Evolutionary conservation across 2,329 filamentous ascomycete species (phyloP).

Genomic region (Podosphaera leucotricha): DNA sequence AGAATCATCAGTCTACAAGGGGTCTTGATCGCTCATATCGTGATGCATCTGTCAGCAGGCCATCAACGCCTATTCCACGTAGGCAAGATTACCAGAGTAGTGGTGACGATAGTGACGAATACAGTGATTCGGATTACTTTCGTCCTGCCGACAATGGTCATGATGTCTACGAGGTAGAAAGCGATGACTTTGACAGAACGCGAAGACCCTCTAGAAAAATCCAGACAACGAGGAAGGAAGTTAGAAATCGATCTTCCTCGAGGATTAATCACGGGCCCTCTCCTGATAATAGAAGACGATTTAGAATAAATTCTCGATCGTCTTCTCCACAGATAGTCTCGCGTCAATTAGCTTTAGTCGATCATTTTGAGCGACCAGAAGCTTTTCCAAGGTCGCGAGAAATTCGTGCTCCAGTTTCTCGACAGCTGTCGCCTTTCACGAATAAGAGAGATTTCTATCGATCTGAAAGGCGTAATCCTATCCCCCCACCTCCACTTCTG

Average conservation of each 20-base stretch:
- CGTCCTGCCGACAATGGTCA: neutral
- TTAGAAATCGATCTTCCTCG: constrained; percentile 9
- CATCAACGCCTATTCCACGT: neutral
- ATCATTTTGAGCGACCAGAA: constrained; percentile 10
- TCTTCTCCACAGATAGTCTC: constrained; percentile 13
- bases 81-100: neutral
- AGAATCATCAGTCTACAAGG: neutral
- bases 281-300: constrained; percentile 5
- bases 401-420: constrained; percentile 5
- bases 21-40: neutral
- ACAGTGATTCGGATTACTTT: neutral
- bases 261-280: constrained; percentile 11
- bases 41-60: neutral
- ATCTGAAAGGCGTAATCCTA: constrained; percentile 9
- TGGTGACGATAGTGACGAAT: neutral
- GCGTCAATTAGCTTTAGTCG: constrained; percentile 8
- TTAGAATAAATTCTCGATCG: constrained; percentile 8
- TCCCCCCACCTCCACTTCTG: constrained; percentile 8
- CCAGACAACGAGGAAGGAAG: too few relatives aligned
- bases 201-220: too few relatives aligned
- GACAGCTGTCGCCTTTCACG: constrained; percentile 11
- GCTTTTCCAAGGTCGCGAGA: constrained; percentile 7
- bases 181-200: too few relatives aligned
- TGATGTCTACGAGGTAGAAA: too few relatives aligned
- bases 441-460: constrained; percentile 5